Evolutionary conservation across 192 early-diverging fungal genomes (phyloP).

Genomic region (Lobosporangium transversale): DNA sequence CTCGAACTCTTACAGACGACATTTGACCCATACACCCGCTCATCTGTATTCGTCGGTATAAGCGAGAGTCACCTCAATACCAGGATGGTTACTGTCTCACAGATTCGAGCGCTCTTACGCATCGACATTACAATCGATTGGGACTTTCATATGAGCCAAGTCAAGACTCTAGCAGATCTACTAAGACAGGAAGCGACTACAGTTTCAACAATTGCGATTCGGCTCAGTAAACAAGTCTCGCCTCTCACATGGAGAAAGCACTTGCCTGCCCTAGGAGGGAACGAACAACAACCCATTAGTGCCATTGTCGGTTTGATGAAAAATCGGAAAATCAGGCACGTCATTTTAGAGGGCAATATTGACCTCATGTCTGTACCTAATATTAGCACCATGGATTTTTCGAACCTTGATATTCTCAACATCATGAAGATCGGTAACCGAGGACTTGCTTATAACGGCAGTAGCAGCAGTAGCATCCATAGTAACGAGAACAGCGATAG

Average conservation of each 20-base stretch:
- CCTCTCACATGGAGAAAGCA: conserved; percentile 27
- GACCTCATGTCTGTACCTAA: conserved; percentile 37
- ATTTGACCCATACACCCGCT: conserved; percentile 12
- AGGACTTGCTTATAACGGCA: conserved; percentile 3
- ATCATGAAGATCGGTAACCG: conserved; percentile 38
- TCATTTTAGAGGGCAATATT: conserved; percentile 33
- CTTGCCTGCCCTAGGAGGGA: background rate
- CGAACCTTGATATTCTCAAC: conserved; percentile 33
- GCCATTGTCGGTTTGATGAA: conserved; percentile 27
- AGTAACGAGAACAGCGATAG: background rate
- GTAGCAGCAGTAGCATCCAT: conserved; percentile 1
- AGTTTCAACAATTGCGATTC: conserved; percentile 16
- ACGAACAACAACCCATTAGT: conserved; percentile 20
- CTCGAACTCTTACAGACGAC: conserved; percentile 11
- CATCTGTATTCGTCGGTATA: background rate
- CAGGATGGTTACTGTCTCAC: conserved; percentile 13
- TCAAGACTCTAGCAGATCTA: conserved; percentile 5
- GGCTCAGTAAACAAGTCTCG: conserved; percentile 10
- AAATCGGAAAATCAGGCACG: conserved; percentile 21
- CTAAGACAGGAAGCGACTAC: conserved; percentile 1
- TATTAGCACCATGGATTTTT: conserved; percentile 40
- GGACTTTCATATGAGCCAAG: conserved; percentile 13
- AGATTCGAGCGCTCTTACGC: conserved; percentile 18
- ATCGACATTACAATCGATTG: conserved; percentile 37
- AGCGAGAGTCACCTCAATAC: conserved; percentile 12